Percentiles rank a stretch among this genome's conserved stretches.
These are phyloP conservation scores for Phalaenopsis hybrid DNA, from an alignment of 116 monocot species.

Conservation along the genomic window DNA sequence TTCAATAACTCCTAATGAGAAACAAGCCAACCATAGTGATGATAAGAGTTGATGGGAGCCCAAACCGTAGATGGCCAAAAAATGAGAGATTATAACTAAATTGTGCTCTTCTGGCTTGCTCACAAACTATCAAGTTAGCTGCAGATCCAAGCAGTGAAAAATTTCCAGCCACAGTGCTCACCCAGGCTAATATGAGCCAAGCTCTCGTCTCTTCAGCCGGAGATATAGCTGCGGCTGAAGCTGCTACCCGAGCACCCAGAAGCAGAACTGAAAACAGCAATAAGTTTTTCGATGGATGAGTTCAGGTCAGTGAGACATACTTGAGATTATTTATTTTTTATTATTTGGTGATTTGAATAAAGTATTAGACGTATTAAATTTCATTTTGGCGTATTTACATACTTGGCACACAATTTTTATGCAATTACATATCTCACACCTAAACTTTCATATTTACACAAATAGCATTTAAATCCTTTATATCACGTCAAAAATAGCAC, in stretches of 20 bases:
- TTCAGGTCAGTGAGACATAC: too few species aligned
- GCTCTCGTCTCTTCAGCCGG: constrained; percentile 42
- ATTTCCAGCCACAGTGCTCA: constrained; percentile 74
- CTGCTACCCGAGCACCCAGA: constrained; percentile 63
- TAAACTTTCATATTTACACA: too few species aligned
- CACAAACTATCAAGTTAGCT: constrained; percentile 77
- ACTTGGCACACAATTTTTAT: too few species aligned
- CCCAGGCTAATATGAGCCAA: constrained; percentile 74
- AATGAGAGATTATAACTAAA: constrained; percentile 59
- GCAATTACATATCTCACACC: too few species aligned
- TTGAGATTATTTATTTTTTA: too few species aligned
- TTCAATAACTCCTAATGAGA: constrained; percentile 27
- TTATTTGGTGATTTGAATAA: too few species aligned
- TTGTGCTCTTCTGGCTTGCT: constrained; percentile 47
- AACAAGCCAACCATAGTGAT: constrained; percentile 50
- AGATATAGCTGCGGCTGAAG: constrained; percentile 54
- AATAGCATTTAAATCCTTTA: too few species aligned
- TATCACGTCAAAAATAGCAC: too few species aligned
- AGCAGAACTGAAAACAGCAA: constrained; percentile 48
- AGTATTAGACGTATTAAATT: too few species aligned
- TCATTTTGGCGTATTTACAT: too few species aligned
- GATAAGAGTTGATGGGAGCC: constrained; percentile 56
- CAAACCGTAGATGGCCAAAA: constrained; percentile 52
- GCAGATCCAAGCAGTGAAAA: constrained; percentile 74
- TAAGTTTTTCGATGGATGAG: too few species aligned